Evolutionary conservation across 2,329 filamentous ascomycete species (phyloP).

Genomic region (Pseudofabraea citricarpa): DNA sequence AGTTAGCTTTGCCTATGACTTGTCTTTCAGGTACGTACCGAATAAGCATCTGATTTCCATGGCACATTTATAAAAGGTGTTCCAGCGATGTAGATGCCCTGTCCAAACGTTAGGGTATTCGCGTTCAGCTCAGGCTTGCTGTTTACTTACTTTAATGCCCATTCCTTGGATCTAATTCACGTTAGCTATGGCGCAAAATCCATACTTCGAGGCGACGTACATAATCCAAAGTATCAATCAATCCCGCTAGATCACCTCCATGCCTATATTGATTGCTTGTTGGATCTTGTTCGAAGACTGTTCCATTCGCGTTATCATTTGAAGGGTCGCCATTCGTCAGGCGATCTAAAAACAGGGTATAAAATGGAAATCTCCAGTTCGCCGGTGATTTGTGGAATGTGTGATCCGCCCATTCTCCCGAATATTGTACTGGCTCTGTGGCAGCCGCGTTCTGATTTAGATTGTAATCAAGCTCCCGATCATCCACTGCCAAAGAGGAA

Average conservation of each 20-base stretch:
- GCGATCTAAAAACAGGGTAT: conserved; percentile 58
- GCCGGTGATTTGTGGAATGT: conserved; percentile 1
- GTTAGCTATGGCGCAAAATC: neutral
- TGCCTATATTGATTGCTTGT: conserved; percentile 54
- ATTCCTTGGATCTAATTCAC: conserved; percentile 40
- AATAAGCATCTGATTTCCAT: conserved; percentile 57
- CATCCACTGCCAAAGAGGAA: neutral
- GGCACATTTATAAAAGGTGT: conserved; percentile 58
- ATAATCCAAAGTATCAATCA: conserved; percentile 58
- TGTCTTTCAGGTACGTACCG: neutral
- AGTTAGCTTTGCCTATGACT: neutral
- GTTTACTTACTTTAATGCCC: conserved; percentile 52
- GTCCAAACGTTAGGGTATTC: neutral
- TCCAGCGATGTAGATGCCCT: conserved; percentile 54
- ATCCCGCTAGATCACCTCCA: conserved; percentile 53
- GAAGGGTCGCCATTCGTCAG: conserved; percentile 60
- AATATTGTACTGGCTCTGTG: neutral
- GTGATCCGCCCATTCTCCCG: conserved; percentile 2
- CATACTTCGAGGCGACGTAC: conserved; percentile 27
- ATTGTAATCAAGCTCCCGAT: conserved; percentile 1
- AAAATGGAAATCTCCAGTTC: conserved; percentile 42
- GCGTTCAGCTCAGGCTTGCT: neutral
- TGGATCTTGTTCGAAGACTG: conserved; percentile 54
- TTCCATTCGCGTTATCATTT: conserved; percentile 59
- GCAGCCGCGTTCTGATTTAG: conserved; percentile 2